Percentiles rank a stretch among this genome's conserved stretches.
phyloP scores from a whole-genome alignment of 192 early-diverging fungal genomes.

The Lobulomyces angularis region DNA sequence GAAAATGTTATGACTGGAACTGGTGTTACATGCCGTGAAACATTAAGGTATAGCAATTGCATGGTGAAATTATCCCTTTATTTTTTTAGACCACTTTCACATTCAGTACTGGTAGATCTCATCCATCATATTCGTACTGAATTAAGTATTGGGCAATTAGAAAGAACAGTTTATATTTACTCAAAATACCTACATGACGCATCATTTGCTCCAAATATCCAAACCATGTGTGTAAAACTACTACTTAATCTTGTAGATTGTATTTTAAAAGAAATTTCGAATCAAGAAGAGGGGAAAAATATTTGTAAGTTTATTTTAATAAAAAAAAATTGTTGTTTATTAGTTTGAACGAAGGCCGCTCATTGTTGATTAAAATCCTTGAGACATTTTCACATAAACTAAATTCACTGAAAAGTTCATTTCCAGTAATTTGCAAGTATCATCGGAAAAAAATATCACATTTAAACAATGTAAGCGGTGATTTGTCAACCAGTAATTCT shows the following conservation, averaged over 20 bases:
- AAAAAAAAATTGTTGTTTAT: neutral
- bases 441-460: conserved; percentile 35
- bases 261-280: conserved; percentile 48
- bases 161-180: conserved; percentile 79
- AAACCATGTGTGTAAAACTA: conserved; percentile 93
- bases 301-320: no score
- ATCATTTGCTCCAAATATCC: conserved; percentile 78
- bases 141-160: conserved; percentile 66
- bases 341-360: conserved; percentile 33
- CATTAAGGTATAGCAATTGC: conserved; percentile 50
- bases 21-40: conserved; percentile 86
- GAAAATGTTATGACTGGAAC: conserved; percentile 88
- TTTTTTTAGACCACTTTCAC: conserved; percentile 64
- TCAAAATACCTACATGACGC: conserved; percentile 86
- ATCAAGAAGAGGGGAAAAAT: conserved; percentile 40
- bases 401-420: conserved; percentile 49
- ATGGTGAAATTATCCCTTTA: conserved; percentile 3
- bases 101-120: conserved; percentile 90
- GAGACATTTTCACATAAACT: conserved; percentile 76
- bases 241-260: conserved; percentile 83
- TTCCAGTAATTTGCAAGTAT: conserved; percentile 45
- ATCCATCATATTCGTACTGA: conserved; percentile 88
- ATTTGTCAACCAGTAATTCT: no score
- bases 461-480: no score
- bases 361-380: conserved; percentile 66